Conservation (phyloP, 192 early-diverging fungal species). For the Rhizophagus sp. region DNA sequence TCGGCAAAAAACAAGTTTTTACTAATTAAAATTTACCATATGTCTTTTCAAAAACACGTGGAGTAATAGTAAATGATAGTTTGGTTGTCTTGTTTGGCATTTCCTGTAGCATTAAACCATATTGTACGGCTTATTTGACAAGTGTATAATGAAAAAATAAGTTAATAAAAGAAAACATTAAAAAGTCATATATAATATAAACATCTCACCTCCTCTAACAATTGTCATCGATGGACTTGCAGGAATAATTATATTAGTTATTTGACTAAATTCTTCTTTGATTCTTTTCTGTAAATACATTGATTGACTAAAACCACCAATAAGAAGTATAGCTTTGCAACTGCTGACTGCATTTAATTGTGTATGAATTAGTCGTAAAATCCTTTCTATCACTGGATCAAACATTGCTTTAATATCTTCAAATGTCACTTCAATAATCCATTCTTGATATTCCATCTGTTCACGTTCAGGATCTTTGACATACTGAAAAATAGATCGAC, state of each 20-base stretch:
- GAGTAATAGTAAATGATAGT: constrained; percentile 14
- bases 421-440: constrained; percentile 40
- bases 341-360: constrained; percentile 43
- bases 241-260: constrained; percentile 47
- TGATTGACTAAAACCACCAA: constrained; percentile 56
- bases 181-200: not conserved
- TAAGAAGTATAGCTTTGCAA: constrained; percentile 46
- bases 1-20: too few species aligned
- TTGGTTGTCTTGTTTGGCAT: constrained; percentile 13
- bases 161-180: not conserved
- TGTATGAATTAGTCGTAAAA: constrained; percentile 49
- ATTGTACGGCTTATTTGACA: constrained; percentile 41
- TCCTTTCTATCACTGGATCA: constrained; percentile 58
- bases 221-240: constrained; percentile 48
- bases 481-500: not conserved
- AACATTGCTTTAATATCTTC: constrained; percentile 55
- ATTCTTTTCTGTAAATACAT: constrained; percentile 52
- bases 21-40: not conserved
- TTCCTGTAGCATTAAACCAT: constrained; percentile 33
- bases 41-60: not conserved
- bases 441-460: constrained; percentile 41
- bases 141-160: not conserved
- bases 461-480: not conserved
- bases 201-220: constrained; percentile 39
- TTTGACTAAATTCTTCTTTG: constrained; percentile 45